Base-by-base conservation (phyloP, 2,329 filamentous ascomycete genomes). In the Aureobasidium sp. region DNA sequence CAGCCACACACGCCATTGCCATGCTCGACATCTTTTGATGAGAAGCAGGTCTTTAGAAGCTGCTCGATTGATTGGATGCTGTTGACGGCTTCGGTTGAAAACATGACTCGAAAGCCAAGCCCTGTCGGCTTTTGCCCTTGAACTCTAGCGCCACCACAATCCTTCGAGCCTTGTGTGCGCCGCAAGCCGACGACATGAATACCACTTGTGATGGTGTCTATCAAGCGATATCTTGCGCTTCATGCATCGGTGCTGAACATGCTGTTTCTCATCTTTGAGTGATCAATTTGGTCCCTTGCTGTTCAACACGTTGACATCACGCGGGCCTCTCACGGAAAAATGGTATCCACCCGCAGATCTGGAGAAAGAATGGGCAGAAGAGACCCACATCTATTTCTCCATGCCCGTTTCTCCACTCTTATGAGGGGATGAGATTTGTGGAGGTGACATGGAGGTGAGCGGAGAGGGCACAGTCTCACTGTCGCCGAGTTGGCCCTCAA, bases 321-420 rank as follows among this genome's bases (percentile, higher is more conserved):
- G 39, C 55, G 42, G 39, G 36, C 27, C 39, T 45, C 2, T 36
- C 17, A 47, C 55, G 55, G 55, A 58, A 58, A 47, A 58, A 58
- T 58, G 42, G 41, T 36, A 29, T 58, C 55, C 55, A 58, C 55
- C 14, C 31, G 55, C 42, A 58, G 55, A 58, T 58, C 55, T 58
- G 55, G 55, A 58, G 55, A 58, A 58, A 44, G 52, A 56, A 17
- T 56, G 29, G 29, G 11, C 47, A 45, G 15, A 22, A 22, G 12
- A 44, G 53, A 58, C 55, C 55, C 55, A 58, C 55, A 58, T n/a
- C 7, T 47, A 47, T 37, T 58, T 58, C 55, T 58, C 55, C 55
- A 58, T 47, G 41, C n/a, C n/a, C 41, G 39, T 45, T 57, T 57
- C 53, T 57, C 53, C 53, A 41, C 53, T 31, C 25, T 17, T 31